Evolutionary conservation across 345 rosid species (phyloP).

Genomic region (rapeseed (Brassica napus)): Da-Ae NC_063440.1:10345501-10346000

Average conservation of each 20-base stretch:
- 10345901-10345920: conserved; percentile 3
- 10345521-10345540: background rate
- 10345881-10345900: background rate
- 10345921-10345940: background rate
- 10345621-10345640: background rate
- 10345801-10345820: background rate
- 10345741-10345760: background rate
- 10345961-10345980: background rate
- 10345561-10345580: background rate
- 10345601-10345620: background rate
- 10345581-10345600: background rate
- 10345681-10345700: background rate
- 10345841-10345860: background rate
- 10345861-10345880: background rate
- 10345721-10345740: background rate
- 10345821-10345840: background rate
- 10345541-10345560: background rate
- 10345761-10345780: background rate
- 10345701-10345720: background rate
- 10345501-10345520: background rate
- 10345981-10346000: background rate
- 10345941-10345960: background rate
- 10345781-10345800: background rate
- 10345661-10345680: background rate
- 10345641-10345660: background rate